phyloP scores from a whole-genome alignment of 192 early-diverging fungal species.

The Rhizophagus prolifer region DNA sequence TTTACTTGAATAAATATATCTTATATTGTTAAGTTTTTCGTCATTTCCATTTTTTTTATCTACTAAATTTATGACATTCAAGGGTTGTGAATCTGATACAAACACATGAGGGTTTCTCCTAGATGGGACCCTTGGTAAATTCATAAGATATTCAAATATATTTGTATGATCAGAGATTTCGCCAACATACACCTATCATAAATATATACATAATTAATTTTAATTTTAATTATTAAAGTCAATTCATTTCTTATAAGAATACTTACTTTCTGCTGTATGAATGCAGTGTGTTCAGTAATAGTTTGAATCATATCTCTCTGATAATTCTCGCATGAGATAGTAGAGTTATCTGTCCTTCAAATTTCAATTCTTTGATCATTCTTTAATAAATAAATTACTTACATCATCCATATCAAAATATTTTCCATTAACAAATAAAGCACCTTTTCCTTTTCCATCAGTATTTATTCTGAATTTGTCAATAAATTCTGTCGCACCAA shows the following conservation, averaged over 20 bases:
- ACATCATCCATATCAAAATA: constrained; percentile 62
- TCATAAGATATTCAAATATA: constrained; percentile 73
- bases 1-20: constrained; percentile 21
- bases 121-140: constrained; percentile 54
- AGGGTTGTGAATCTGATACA: constrained; percentile 43
- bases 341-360: no score
- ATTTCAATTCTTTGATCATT: no score
- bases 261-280: constrained; percentile 36
- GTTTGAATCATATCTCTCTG: constrained; percentile 29
- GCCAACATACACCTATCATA: constrained; percentile 48
- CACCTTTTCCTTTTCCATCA: constrained; percentile 42
- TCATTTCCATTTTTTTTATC: background rate
- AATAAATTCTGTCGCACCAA: background rate
- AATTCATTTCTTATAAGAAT: background rate
- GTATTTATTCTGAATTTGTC: constrained; percentile 8
- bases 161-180: constrained; percentile 53
- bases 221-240: background rate
- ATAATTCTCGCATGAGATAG: constrained; percentile 30
- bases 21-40: background rate
- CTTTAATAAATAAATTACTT: constrained; percentile 17
- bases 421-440: constrained; percentile 81
- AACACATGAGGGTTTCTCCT: constrained; percentile 70
- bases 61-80: constrained; percentile 44
- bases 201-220: background rate
- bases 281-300: constrained; percentile 32